Conservation (phyloP, 2,329 filamentous ascomycete genomes). For the Thelonectria olida region DNA sequence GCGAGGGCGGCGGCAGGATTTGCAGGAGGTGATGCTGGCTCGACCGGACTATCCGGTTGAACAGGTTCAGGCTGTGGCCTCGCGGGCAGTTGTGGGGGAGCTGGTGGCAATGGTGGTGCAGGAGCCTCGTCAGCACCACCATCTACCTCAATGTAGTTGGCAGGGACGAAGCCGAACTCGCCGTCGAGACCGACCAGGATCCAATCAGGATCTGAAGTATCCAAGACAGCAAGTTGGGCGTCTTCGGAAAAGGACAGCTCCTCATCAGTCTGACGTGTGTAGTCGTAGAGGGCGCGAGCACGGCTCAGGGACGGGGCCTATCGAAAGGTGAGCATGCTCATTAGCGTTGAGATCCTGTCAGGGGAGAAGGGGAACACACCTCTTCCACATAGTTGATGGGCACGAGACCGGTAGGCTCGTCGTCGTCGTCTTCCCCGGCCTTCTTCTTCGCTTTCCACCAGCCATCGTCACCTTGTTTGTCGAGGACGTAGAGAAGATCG, state of each 20-base stretch:
- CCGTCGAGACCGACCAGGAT: conserved; percentile 86
- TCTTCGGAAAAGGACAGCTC: conserved; percentile 97
- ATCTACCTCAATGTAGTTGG: conserved; percentile 90
- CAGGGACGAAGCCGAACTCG: conserved; percentile 92
- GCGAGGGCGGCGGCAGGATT: conserved; percentile 65
- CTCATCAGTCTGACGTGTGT: conserved; percentile 95
- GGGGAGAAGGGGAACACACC: conserved; percentile 57
- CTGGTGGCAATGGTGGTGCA: conserved; percentile 45
- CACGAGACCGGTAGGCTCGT: conserved; percentile 89
- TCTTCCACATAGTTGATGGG: conserved; percentile 96
- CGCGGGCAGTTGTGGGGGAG: conserved; percentile 55
- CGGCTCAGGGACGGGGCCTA: conserved; percentile 73
- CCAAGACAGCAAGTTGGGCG: conserved; percentile 82
- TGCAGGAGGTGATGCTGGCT: conserved; percentile 40
- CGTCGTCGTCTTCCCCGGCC: conserved; percentile 83
- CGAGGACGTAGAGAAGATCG: conserved; percentile 87
- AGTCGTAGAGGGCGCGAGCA: conserved; percentile 97
- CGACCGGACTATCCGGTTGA: conserved; percentile 46
- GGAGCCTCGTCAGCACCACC: conserved; percentile 58
- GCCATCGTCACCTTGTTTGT: conserved; percentile 79
- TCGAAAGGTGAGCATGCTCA: conserved; percentile 19
- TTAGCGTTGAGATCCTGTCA: conserved; percentile 4
- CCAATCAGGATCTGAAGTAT: conserved; percentile 94
- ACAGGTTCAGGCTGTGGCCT: conserved; percentile 49
- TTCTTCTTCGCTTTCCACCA: conserved; percentile 99